Evolutionary conservation across 345 rosid species (phyloP).

Genomic region (Rhizophora apiculata): DNA sequence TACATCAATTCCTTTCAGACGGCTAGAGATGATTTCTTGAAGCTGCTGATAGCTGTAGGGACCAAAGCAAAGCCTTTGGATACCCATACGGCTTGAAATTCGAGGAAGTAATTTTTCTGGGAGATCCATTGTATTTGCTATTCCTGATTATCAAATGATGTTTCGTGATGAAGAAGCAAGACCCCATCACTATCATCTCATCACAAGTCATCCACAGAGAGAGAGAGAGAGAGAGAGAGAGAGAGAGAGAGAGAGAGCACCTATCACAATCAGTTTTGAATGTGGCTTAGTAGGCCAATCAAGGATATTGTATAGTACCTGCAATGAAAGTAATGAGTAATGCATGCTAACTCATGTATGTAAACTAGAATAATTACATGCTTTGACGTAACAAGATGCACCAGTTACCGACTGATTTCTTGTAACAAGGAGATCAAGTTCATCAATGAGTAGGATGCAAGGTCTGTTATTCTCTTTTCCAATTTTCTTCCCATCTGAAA

Average conservation of each 20-base stretch:
- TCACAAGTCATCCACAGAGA: background rate
- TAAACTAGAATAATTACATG: background rate
- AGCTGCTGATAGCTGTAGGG: constrained; percentile 90
- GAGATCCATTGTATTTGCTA: constrained; percentile 98
- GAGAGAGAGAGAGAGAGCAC: constrained; percentile 24
- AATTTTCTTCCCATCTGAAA: constrained; percentile 59
- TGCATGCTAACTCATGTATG: background rate
- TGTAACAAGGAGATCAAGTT: constrained; percentile 92
- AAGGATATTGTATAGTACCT: constrained; percentile 84
- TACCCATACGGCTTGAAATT: constrained; percentile 93
- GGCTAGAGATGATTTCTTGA: constrained; percentile 86
- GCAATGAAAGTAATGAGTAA: constrained; percentile 17
- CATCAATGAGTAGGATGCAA: constrained; percentile 92
- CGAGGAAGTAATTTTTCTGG: constrained; percentile 98
- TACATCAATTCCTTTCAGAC: constrained; percentile 71
- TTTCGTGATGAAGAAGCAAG: background rate
- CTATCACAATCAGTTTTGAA: constrained; percentile 81
- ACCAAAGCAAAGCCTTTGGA: constrained; percentile 93
- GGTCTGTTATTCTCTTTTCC: constrained; percentile 65
- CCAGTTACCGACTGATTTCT: constrained; percentile 81
- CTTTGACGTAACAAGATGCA: constrained; percentile 14
- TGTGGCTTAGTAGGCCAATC: constrained; percentile 94
- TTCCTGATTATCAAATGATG: constrained; percentile 44
- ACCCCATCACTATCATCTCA: constrained; percentile 6
- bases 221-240: background rate